Evolutionary conservation across 345 rosid species (phyloP).

Genomic region (Populus deltoides): DNA sequence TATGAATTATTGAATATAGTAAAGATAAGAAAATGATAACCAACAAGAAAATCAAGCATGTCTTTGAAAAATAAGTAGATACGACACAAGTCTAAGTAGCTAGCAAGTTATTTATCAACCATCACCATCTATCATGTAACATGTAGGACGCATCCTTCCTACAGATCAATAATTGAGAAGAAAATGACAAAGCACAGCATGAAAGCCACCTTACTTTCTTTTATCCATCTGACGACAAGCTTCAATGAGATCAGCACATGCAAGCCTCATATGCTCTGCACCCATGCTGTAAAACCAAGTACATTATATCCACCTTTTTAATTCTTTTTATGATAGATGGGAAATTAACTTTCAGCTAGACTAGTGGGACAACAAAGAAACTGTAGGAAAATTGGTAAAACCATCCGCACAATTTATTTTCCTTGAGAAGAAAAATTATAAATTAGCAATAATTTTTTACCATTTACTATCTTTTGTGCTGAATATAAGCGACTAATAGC

Average conservation of each 20-base stretch:
- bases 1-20: neutral
- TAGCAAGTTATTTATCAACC: neutral
- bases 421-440: neutral
- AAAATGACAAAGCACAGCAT: neutral
- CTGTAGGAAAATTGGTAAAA: neutral
- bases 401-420: neutral
- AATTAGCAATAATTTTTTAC: too few relatives aligned
- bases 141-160: neutral
- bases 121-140: neutral
- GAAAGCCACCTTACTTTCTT: conserved; percentile 30
- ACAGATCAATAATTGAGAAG: neutral
- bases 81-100: neutral
- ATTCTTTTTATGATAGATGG: neutral
- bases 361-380: neutral
- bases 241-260: conserved; percentile 34
- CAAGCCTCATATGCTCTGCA: conserved; percentile 42
- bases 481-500: too few relatives aligned
- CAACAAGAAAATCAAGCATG: neutral
- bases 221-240: conserved; percentile 35
- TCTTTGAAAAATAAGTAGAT: neutral
- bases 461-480: too few relatives aligned
- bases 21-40: neutral
- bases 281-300: conserved; percentile 38
- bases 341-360: neutral
- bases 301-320: neutral